phyloP scores from a whole-genome alignment of 176 grass and related monocot species.

The Carex littledalei region DNA sequence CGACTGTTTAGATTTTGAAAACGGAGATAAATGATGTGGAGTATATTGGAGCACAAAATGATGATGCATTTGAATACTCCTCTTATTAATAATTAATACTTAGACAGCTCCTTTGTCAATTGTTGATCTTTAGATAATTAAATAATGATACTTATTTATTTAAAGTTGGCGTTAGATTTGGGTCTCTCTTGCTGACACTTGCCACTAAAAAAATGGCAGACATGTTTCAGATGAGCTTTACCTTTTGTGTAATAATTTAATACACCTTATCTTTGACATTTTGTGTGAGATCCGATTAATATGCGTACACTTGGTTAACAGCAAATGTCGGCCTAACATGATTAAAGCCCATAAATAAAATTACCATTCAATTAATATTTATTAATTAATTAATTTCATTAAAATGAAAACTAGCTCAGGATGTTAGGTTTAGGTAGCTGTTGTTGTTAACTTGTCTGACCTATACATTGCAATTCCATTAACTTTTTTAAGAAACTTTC shows the following conservation, averaged over 20 bases:
- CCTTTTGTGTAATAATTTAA: slow-evolving; percentile 5
- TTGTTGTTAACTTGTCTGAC: slow-evolving; percentile 22
- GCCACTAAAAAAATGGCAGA: too few species aligned
- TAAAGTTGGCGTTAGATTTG: neutral
- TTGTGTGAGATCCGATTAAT: slow-evolving; percentile 7
- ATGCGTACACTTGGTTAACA: slow-evolving; percentile 7
- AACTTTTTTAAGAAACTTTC: neutral
- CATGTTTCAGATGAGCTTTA: too few species aligned
- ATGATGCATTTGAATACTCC: too few species aligned
- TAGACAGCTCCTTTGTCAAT: neutral
- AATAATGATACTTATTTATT: too few species aligned
- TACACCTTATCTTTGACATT: slow-evolving; percentile 12
- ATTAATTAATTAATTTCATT: neutral
- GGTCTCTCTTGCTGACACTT: neutral
- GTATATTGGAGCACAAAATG: too few species aligned
- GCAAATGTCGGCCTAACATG: slow-evolving; percentile 2
- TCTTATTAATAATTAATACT: neutral
- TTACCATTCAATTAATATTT: neutral
- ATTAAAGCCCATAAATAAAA: neutral
- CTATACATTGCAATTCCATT: slow-evolving; percentile 24
- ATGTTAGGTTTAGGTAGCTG: slow-evolving; percentile 21
- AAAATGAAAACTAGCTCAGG: neutral
- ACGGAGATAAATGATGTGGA: too few species aligned
- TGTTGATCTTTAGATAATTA: neutral
- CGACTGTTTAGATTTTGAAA: too few species aligned